Base-by-base conservation (phyloP, 2,329 filamentous ascomycete species). In the Botrytis medusae region DNA sequence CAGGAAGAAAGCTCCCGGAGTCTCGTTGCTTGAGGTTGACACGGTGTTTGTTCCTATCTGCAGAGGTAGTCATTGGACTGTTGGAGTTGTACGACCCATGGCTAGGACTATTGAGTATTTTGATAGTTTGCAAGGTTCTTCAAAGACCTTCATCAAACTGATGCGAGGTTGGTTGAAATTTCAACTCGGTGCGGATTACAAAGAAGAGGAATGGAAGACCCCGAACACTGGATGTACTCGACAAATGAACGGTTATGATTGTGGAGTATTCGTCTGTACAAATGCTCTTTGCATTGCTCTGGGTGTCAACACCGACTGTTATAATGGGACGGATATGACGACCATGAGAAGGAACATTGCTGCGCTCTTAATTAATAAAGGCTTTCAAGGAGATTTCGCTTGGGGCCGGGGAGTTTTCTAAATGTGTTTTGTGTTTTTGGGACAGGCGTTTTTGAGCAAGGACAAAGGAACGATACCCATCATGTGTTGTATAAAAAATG, bases 221-320 rank as follows among this genome's bases (percentile, higher is more conserved):
- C 82, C 87, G 12, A 80, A 82, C n/a, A 84, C 86, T 62, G 81
- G 82, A 25, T 88, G 87, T 51, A 86, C 88, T 0, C 78, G 76
- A 4, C 92, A 95, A 80, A 84, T 83, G 40, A 95, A 95, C 78
- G 86, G 87, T 1, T 89, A 87, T 79, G 93, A 95, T 80, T 95
- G 93, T 77, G 93, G 93, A n/a, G 88, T 94, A 5, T 93, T 93
- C 80, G 88, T 91, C 22, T 89, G 93, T 76, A 88, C 92, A 29
- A 95, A 95, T 78, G 90, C 88, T 25, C 86, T 93, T 65, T 92
- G 89, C 72, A 78, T 84, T 46, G 81, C 85, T 4, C 81, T 83
- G 25, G 84, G 82, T 1, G 78, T 83, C 20, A 80, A 83, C 10
- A 80, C 81, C 1, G 77, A 77, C 14, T 83, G 83, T 42, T 90